Base-by-base conservation (phyloP, 2,329 filamentous ascomycete species). In the Ophiostoma quercus region DNA sequence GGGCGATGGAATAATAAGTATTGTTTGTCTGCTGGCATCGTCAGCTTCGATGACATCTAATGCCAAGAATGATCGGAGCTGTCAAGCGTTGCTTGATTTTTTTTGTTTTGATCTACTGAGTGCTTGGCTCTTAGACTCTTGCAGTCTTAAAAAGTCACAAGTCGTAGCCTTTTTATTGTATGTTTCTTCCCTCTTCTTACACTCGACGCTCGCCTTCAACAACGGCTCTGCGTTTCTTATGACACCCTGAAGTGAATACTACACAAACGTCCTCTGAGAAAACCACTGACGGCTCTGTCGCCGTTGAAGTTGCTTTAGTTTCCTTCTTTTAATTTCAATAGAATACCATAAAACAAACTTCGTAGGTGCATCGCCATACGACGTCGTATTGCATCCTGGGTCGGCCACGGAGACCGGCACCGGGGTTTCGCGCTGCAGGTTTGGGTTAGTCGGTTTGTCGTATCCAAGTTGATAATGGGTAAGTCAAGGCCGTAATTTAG, bases 1-100 rank as follows among this genome's bases (percentile, higher is more conserved):
- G 12, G 22, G 51, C 12, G 51, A 22, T 57, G n/a, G 51, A 57
- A 57, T 57, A n/a, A 57, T 25, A 22, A 25, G 51, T 16, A 16
- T 14, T 9, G 16, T 25, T 54, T 9, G 51, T 57, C 51, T 25
- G 22, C 22, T 25, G 22, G 3, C 22, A 25, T 57, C 12, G 51
- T 25, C 47, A 25, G 12, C 51, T 9, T 57, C 12, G 51, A 57
- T 25, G 51, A 25, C 51, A 22, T 25, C 25, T 16, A 57, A 1
- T 57, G 51, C 51, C 51, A 57, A 57, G 51, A n/a, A 57, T 29
- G 22, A 25, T 57, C 51, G 43, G 43, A 57, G n/a, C 9, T 57
- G 9, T 11, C n/a, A 57, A 57, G 51, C n/a, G 25, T 57, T 57
- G n/a, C 51, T 57, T 57, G 34, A 22, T 25, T 54, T 22, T 54